Base-by-base conservation (phyloP, 2,329 filamentous ascomycete genomes). In the Colletotrichum limetticola region DNA sequence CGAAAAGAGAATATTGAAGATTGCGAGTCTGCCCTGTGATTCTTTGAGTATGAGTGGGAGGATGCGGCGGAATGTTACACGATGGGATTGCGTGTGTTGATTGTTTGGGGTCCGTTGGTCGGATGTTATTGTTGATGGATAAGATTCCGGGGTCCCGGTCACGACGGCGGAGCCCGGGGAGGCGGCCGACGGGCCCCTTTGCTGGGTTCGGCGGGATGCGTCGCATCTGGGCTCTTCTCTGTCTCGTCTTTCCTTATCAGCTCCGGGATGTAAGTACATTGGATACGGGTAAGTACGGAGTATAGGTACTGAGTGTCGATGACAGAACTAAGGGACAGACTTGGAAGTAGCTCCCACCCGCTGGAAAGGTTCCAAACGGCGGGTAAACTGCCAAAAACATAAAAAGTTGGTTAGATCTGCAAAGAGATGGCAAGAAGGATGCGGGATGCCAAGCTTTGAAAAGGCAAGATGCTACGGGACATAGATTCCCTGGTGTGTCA, bases 121-220 rank as follows among this genome's bases (percentile, higher is more conserved):
- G 19, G 56, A 58, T 58, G 28, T 26, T 35, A 35, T 37, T 58
- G 56, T 59, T 59, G 63, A 53, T 65, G 57, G 46, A 37, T 32
- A 30, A 19, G 66, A 49, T 52, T 46, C 66, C 49, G 46, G 71
- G 56, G 67, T 70, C 61, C 66, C 46, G 55, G 71, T 70, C 60
- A 28, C n/a, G 9, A 19, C 46, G 46, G 66, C 70, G 59, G 60
- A 64, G 65, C 46, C 52, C 35, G 55, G 35, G 19, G 32, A 57
- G 28, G 46, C 28, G 37, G 26, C 35, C 66, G 30, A 30, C 46
- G 22, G 56, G 22, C 63, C 16, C 22, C 24, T 24, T 62, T 35
- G 9, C 32, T 12, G 11, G 32, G 32, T 12, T 62, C 46, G 59
- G n/a, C 19, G 32, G 42, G 42, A 49, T 49, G 42, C 42, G 42